A percentile compares a stretch with the other conserved stretches of the same genome.
Conservation (phyloP, 1,284 basidiomycete species). For the Pulveroboletus ridleyi region DNA sequence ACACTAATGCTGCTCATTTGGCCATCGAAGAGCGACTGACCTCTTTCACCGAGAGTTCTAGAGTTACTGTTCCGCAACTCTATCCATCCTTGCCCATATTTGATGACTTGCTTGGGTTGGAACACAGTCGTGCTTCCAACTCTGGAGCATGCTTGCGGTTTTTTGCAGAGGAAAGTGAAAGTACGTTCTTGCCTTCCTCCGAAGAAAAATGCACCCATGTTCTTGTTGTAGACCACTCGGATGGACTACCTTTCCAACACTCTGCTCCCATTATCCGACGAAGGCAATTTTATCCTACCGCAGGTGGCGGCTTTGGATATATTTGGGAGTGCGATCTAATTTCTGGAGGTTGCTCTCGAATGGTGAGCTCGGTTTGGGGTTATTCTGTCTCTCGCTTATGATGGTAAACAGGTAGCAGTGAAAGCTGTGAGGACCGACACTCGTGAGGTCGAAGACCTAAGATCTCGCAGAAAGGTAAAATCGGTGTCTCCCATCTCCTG, state of each 20-base stretch:
- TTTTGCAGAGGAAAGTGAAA: conserved; percentile 17
- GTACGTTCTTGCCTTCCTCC: conserved; percentile 17
- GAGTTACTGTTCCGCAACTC: too few species aligned
- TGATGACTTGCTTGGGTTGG: too few species aligned
- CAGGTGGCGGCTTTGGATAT: conserved; percentile 28
- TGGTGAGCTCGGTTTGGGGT: conserved; percentile 13
- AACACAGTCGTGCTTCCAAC: conserved; percentile 19
- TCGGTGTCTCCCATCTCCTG: neutral
- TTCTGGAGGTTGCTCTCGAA: conserved; percentile 6
- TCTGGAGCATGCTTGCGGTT: conserved; percentile 21
- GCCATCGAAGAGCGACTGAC: too few species aligned
- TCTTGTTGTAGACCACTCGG: conserved; percentile 17
- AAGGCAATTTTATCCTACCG: conserved; percentile 19
- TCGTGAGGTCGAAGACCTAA: neutral
- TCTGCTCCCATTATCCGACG: conserved; percentile 17
- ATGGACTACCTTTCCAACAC: conserved; percentile 21
- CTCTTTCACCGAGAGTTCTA: too few species aligned
- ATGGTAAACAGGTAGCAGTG: conserved; percentile 29
- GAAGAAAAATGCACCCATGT: conserved; percentile 1
- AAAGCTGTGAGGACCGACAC: conserved; percentile 24
- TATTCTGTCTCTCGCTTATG: neutral
- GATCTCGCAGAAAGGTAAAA: conserved; percentile 24
- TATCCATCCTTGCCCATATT: too few species aligned
- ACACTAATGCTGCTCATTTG: too few species aligned
- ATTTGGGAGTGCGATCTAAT: conserved; percentile 36